Conservation (phyloP, 1,284 basidiomycete genomes). For the Rhodotorula glutinis region DNA sequence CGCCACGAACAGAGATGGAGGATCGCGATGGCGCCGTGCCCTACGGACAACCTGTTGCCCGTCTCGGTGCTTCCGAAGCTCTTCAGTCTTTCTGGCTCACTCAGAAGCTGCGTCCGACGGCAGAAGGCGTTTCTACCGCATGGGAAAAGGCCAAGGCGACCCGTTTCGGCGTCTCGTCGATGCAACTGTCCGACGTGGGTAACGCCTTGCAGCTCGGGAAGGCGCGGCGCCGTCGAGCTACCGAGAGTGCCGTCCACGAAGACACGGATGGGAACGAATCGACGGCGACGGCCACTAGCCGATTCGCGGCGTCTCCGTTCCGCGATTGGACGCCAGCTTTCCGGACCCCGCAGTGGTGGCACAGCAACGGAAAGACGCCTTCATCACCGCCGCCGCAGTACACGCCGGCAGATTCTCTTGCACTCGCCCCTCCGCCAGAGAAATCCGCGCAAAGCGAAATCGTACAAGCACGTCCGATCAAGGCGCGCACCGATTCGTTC, state of each 20-base stretch:
- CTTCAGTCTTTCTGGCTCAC: constrained; percentile 21
- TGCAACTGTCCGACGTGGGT: constrained; percentile 21
- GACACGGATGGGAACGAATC: constrained; percentile 21
- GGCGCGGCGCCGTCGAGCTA: not conserved
- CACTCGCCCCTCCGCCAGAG: not conserved
- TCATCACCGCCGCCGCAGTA: constrained; percentile 38
- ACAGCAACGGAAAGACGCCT: constrained; percentile 18
- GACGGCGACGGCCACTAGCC: not conserved
- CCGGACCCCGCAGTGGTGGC: constrained; percentile 18
- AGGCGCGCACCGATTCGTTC: not conserved
- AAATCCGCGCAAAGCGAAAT: not conserved
- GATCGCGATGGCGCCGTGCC: no score
- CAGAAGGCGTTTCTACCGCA: constrained; percentile 18
- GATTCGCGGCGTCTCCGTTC: not conserved
- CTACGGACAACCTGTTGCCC: not conserved
- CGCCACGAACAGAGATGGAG: no score
- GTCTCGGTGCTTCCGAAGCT: not conserved
- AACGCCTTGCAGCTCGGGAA: not conserved
- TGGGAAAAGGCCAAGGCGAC: constrained; percentile 35
- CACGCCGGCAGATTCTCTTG: constrained; percentile 21
- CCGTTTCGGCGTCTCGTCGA: constrained; percentile 22
- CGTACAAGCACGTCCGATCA: not conserved
- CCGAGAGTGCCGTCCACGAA: not conserved
- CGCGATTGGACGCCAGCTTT: constrained; percentile 22
- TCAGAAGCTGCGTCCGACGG: constrained; percentile 23